A percentile compares a stretch with the other conserved stretches of the same genome.
phyloP scores from a whole-genome alignment of 345 rosid genomes.

The Rubroshorea leprosula region DNA sequence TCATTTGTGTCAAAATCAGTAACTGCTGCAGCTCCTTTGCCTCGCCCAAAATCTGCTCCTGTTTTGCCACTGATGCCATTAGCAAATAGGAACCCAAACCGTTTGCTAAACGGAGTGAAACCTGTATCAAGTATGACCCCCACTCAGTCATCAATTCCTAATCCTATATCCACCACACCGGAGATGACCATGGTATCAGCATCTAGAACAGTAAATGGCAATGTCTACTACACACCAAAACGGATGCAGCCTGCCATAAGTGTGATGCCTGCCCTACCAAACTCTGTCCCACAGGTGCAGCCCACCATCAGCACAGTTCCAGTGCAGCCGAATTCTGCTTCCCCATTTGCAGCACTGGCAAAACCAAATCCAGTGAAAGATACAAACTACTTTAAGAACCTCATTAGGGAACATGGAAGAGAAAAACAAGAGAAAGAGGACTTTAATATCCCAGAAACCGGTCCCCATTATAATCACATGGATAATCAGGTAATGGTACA shows the following conservation, averaged over 20 bases:
- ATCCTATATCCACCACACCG: constrained; percentile 6
- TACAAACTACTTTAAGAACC: constrained; percentile 45
- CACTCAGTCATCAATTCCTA: constrained; percentile 10
- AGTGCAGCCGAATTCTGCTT: background rate
- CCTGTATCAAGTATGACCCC: constrained; percentile 9
- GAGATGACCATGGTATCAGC: constrained; percentile 3
- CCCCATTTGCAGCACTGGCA: background rate
- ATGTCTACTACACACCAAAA: constrained; percentile 1
- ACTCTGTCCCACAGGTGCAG: constrained; percentile 6
- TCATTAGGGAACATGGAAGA: constrained; percentile 61
- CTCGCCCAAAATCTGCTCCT: constrained; percentile 2
- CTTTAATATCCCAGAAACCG: constrained; percentile 9
- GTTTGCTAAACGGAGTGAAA: constrained; percentile 9
- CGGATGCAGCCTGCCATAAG: too few relatives aligned
- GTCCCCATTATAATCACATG: background rate
- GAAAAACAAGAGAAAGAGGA: constrained; percentile 24
- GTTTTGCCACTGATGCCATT: constrained; percentile 3
- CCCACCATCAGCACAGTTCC: constrained; percentile 17
- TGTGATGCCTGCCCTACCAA: constrained; percentile 10
- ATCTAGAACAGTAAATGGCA: constrained; percentile 11
- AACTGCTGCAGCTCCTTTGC: background rate
- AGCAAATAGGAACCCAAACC: constrained; percentile 10
- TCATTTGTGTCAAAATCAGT: constrained; percentile 11
- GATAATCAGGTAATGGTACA: constrained; percentile 20
- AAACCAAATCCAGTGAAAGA: constrained; percentile 23